phyloP scores from a whole-genome alignment of 139 green algal genomes.

The Volvox africanus region DNA sequence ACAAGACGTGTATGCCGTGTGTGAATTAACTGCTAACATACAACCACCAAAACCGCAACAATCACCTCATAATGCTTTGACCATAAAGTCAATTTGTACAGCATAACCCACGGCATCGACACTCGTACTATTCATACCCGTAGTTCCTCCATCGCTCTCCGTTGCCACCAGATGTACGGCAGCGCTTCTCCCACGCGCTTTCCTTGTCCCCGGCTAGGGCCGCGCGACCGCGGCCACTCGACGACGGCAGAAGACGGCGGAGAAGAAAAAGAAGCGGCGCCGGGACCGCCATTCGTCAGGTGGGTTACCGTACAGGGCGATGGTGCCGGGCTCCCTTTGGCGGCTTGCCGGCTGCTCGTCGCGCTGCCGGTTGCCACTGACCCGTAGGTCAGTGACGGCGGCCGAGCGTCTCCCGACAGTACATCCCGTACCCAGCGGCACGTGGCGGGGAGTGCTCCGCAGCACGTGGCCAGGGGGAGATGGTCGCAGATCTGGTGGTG shows the following conservation, averaged over 20 bases:
- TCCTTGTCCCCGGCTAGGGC: no score
- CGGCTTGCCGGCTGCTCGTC: neutral
- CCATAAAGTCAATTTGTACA: neutral
- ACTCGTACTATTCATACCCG: neutral
- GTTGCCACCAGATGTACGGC: neutral
- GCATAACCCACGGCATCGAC: neutral
- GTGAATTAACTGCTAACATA: no score
- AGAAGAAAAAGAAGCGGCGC: neutral
- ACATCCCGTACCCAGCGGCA: slow-evolving; percentile 16
- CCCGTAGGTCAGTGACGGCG: neutral
- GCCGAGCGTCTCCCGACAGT: neutral
- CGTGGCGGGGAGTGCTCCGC: slow-evolving; percentile 3
- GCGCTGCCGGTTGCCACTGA: neutral
- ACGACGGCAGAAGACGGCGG: no score
- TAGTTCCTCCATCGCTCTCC: neutral
- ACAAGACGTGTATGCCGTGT: no score
- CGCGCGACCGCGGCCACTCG: no score
- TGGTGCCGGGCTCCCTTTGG: no score
- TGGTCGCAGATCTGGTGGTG: slow-evolving; percentile 22
- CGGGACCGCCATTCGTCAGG: neutral
- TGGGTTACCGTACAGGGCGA: no score
- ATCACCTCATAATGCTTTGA: no score
- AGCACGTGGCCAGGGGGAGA: neutral
- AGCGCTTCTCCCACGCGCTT: neutral
- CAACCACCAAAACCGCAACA: no score